A percentile compares a stretch with the other conserved stretches of the same genome.
Conservation (phyloP, 2,329 filamentous ascomycete species). For the Exserohilum rostratum region DNA sequence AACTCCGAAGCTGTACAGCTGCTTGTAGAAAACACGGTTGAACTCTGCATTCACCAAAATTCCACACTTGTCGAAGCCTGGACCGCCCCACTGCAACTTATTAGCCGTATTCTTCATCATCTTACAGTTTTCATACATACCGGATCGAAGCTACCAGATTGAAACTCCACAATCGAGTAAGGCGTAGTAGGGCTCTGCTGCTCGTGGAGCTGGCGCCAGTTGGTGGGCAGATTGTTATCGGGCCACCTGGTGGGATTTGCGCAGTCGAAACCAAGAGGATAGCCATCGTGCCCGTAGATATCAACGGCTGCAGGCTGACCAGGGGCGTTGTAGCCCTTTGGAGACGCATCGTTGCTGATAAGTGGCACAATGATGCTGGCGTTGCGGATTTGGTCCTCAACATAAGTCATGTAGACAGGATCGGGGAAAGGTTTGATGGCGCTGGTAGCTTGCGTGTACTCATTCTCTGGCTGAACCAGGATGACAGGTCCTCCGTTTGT, state of each 20-base stretch:
- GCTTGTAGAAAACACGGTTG: constrained; percentile 80
- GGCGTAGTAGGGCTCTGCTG: constrained; percentile 69
- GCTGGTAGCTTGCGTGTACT: constrained; percentile 65
- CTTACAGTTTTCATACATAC: neutral
- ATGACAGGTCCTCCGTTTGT: constrained; percentile 83
- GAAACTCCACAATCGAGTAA: constrained; percentile 70
- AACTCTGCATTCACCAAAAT: constrained; percentile 74
- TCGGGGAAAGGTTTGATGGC: constrained; percentile 66
- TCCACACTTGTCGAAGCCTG: constrained; percentile 71
- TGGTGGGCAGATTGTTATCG: constrained; percentile 60
- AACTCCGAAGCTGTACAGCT: constrained; percentile 69
- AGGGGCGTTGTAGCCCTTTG: constrained; percentile 67
- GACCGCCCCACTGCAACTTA: constrained; percentile 66
- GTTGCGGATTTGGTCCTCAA: constrained; percentile 70
- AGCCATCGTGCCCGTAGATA: constrained; percentile 71
- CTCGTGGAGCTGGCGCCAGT: constrained; percentile 61
- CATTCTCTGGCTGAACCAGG: constrained; percentile 80
- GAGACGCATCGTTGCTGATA: constrained; percentile 74
- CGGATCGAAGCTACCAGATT: constrained; percentile 74
- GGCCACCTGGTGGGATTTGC: constrained; percentile 69
- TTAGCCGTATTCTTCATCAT: neutral
- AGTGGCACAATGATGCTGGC: constrained; percentile 76
- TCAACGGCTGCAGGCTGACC: constrained; percentile 64
- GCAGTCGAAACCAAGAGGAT: constrained; percentile 65
- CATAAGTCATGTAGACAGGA: constrained; percentile 70